Evolutionary conservation across 2,329 filamentous ascomycete genomes (phyloP).

Genomic region (Epichloe coenophiala): DNA sequence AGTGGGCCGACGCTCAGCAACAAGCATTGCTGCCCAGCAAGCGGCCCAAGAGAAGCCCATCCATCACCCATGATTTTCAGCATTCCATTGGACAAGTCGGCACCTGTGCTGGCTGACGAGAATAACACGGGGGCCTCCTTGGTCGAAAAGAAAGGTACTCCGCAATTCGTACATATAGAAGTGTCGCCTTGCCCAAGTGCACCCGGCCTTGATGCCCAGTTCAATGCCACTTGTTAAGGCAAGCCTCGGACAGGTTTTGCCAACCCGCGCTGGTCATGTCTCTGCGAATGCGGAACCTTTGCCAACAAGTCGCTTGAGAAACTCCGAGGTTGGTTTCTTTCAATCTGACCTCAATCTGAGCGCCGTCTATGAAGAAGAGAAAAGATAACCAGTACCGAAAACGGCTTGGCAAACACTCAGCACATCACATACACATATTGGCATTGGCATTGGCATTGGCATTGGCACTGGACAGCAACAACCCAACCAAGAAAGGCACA

Average conservation of each 20-base stretch:
- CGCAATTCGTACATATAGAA: neutral
- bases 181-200: neutral
- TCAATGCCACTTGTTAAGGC: neutral
- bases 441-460: too few species aligned
- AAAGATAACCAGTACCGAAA: too few species aligned
- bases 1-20: neutral
- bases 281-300: neutral
- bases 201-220: neutral
- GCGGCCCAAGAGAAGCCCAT: neutral
- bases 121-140: neutral
- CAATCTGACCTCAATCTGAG: too few species aligned
- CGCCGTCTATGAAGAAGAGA: too few species aligned
- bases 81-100: neutral
- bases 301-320: too few species aligned
- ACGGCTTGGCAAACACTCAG: too few species aligned
- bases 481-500: too few species aligned
- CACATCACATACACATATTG: too few species aligned
- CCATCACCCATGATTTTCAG: neutral
- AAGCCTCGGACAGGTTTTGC: neutral
- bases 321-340: too few species aligned
- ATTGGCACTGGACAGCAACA: too few species aligned
- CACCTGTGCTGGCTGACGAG: neutral
- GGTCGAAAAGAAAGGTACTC: neutral
- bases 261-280: neutral
- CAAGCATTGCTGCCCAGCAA: constrained; percentile 6